A percentile compares a stretch with the other conserved stretches of the same genome.
Evolutionary conservation across 106 monocot genomes (phyloP).

Genomic region (Platanthera guangdongensis): DNA sequence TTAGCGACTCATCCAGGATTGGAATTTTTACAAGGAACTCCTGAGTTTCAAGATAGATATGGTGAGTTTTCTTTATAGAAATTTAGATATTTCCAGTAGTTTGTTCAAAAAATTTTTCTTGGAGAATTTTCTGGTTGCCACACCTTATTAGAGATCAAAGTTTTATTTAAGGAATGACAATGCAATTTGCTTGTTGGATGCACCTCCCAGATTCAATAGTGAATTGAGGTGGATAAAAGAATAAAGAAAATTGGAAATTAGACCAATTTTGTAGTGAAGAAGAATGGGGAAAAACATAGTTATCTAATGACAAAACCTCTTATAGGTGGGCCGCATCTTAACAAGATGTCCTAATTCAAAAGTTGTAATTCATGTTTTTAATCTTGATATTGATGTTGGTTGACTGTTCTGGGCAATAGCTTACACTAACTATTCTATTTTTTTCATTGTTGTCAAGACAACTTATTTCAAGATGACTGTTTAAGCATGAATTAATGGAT

Average conservation of each 20-base stretch:
- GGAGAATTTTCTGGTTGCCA: background rate
- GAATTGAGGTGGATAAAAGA: background rate
- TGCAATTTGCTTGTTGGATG: background rate
- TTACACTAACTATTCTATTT: too few species aligned
- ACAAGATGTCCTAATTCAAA: too few species aligned
- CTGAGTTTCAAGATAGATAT: constrained; percentile 99
- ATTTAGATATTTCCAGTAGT: background rate
- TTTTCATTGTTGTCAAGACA: too few species aligned
- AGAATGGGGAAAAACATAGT: background rate
- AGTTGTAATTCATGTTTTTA: too few species aligned
- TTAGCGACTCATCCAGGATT: constrained; percentile 88
- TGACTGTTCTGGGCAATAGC: too few species aligned
- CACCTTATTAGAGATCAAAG: background rate
- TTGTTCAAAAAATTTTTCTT: background rate
- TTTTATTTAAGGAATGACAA: background rate
- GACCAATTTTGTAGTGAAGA: background rate
- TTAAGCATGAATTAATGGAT: too few species aligned
- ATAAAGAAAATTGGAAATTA: background rate
- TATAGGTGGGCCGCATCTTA: too few species aligned
- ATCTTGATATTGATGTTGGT: too few species aligned
- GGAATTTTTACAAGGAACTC: constrained; percentile 90
- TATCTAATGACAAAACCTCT: background rate
- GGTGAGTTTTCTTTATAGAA: constrained; percentile 29
- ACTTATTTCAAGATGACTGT: too few species aligned
- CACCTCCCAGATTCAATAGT: background rate